Percentiles rank a stretch among this genome's conserved stretches.
Evolutionary conservation across 192 early-diverging fungal species (phyloP).

Genomic region (Mortierella antarctica): DNA sequence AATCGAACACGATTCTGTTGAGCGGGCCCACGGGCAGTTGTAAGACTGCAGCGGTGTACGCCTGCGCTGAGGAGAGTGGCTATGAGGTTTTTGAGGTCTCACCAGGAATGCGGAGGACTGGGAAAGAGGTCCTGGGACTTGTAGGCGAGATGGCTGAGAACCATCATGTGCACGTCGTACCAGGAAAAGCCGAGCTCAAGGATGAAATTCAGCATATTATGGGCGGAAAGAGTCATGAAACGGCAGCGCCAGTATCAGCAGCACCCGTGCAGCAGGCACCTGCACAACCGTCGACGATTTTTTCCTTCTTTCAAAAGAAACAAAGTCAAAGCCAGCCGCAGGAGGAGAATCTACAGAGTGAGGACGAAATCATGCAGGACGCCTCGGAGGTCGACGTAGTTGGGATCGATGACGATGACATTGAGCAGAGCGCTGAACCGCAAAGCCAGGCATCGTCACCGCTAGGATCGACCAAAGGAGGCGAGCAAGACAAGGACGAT

Average conservation of each 20-base stretch:
- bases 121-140: slow-evolving; percentile 72
- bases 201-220: slow-evolving; percentile 13
- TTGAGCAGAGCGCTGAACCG: too few species aligned
- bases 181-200: slow-evolving; percentile 24
- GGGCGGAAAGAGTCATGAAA: neutral
- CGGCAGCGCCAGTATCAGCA: neutral
- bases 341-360: neutral
- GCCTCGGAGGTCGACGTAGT: slow-evolving; percentile 6
- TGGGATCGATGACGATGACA: neutral
- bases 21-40: slow-evolving; percentile 77
- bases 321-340: neutral
- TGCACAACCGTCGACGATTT: slow-evolving; percentile 13
- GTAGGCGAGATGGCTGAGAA: slow-evolving; percentile 79
- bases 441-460: neutral
- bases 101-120: slow-evolving; percentile 71
- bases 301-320: slow-evolving; percentile 26
- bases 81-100: slow-evolving; percentile 85
- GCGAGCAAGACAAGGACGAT: neutral
- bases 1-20: slow-evolving; percentile 70
- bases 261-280: slow-evolving; percentile 3
- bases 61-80: slow-evolving; percentile 75
- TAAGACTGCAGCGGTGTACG: slow-evolving; percentile 78
- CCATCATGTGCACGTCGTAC: slow-evolving; percentile 71
- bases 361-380: slow-evolving; percentile 16
- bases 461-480: neutral